Evolutionary conservation across 1,284 basidiomycete species (phyloP), one percentile per base, ranked within the genome.

Genomic region (Prillingera fragicola): DNA sequence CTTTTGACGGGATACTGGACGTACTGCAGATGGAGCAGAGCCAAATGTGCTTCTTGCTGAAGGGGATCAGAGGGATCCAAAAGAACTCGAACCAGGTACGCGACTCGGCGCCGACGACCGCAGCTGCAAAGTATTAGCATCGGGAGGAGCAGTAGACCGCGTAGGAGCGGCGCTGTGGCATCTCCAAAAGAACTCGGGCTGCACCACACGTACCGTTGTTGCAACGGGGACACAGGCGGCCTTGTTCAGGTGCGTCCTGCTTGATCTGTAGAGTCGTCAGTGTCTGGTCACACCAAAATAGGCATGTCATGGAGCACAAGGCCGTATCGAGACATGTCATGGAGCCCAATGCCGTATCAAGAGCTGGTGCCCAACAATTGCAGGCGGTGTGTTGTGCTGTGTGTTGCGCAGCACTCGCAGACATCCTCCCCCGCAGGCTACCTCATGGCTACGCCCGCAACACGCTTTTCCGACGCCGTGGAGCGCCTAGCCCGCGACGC

Each of bases 1-100:
- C 3, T 6, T n/a, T 18, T 32, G 17, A 14, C 31, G 24, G 12
- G 15, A 29, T 5, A 13, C 4, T 22, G n/a, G 23, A 63, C 67
- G 54, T 50, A 69, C 65, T 55, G 41, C 67, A 70, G 31, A 63
- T 63, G 19, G 55, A 51, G 48, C 67, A 70, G 13, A 63, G 50
- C 65, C 65, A 70, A 38, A 70, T 60, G 12, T 53, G 44, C 19
- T 54, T 47, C 54, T 62, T 62, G 8, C 33, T 41, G 50, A 67
- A 68, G 8, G 67, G 67, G 21, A 70, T 62, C 14, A 70, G 47
- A 8, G 65, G 65, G 14, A 70, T 57, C 57, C 59, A 70, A 56
- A 65, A 70, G 35, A 68, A 53, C 43, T 68, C 63, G 35, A 69
- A 69, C 64, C 63, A 64, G 25, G 59, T 54, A 21, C 64, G 50